phyloP scores from a whole-genome alignment of 805 yeast genomes.

The Kuraishia hungarica region DNA sequence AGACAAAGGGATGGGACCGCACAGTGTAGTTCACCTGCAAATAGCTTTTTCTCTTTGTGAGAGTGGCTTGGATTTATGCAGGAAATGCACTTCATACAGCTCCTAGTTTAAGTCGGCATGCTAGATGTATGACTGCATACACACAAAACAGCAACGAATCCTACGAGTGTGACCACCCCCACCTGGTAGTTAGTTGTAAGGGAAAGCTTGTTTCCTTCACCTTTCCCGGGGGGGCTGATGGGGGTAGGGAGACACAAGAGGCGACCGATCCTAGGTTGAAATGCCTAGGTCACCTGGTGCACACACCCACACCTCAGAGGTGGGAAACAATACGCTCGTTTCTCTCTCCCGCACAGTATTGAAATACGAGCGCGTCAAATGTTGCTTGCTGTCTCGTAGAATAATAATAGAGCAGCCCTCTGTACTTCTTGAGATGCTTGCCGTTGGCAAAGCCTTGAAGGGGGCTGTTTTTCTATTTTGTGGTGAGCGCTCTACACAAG shows the following conservation, averaged over 20 bases:
- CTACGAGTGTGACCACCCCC: background rate
- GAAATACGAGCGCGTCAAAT: background rate
- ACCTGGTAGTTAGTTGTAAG: background rate
- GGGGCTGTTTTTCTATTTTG: too few species aligned
- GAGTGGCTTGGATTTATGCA: background rate
- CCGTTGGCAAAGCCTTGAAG: too few species aligned
- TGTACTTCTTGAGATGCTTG: too few species aligned
- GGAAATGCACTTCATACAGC: background rate
- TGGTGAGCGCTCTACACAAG: too few species aligned
- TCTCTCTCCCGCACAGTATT: background rate
- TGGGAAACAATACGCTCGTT: background rate
- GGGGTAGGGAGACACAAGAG: background rate
- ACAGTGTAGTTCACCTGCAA: background rate
- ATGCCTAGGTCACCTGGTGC: background rate
- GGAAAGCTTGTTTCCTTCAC: background rate
- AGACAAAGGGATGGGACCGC: background rate
- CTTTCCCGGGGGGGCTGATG: background rate
- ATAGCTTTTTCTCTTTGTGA: background rate
- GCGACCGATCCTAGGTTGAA: background rate
- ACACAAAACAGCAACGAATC: background rate
- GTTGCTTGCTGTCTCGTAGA: background rate
- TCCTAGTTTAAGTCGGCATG: background rate
- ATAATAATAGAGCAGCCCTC: too few species aligned
- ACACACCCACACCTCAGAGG: background rate
- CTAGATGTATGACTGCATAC: background rate